phyloP scores from a whole-genome alignment of 257 asterid genomes.

The Solanum medicagineum region DNA sequence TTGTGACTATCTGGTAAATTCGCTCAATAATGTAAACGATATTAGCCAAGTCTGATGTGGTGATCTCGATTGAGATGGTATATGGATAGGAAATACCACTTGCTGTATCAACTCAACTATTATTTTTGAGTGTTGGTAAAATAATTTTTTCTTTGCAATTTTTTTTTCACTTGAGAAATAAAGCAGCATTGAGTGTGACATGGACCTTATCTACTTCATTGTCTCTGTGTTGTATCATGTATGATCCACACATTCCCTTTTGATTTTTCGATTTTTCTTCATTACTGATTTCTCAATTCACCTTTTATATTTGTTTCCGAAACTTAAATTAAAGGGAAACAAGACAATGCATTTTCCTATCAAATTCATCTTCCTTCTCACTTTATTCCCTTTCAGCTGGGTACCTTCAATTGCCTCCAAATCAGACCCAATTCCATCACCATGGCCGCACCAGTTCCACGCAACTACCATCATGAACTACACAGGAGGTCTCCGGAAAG shows the following conservation, averaged over 20 bases:
- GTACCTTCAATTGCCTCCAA: neutral
- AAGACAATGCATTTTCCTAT: neutral
- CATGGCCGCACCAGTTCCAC: conserved; percentile 86
- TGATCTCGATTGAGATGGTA: too few species aligned
- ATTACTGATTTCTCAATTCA: neutral
- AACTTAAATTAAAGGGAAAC: neutral
- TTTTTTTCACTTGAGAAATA: neutral
- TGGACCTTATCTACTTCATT: neutral
- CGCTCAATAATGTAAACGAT: too few species aligned
- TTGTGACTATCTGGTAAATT: neutral
- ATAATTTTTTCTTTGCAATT: too few species aligned
- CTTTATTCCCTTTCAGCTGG: neutral
- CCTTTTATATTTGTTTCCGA: neutral
- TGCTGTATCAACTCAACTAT: too few species aligned
- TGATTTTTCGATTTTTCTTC: neutral
- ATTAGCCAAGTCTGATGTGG: too few species aligned
- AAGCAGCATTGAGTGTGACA: neutral
- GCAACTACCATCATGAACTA: conserved; percentile 47
- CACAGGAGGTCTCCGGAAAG: conserved; percentile 42
- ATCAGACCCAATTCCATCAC: conserved; percentile 31
- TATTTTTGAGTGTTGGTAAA: too few species aligned
- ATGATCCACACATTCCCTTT: neutral
- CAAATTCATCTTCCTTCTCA: neutral
- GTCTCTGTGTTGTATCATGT: neutral
- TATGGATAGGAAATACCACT: too few species aligned